Base-by-base conservation (phyloP, 768 basidiomycete genomes). In the Austroboletus eburneus region DNA sequence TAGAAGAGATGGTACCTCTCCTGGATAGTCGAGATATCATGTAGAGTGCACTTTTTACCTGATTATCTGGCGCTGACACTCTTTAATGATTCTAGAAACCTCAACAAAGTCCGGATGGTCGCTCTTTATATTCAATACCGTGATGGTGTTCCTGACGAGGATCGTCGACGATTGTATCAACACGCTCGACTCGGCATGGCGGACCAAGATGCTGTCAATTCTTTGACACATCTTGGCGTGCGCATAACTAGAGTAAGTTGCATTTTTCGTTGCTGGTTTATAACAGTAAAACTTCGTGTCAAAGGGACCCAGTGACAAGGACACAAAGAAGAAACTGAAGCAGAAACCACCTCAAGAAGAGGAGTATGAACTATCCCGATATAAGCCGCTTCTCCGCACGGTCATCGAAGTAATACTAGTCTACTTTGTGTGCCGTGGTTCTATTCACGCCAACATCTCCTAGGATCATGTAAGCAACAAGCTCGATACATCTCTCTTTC, bases 101-200 rank as follows among this genome's bases (percentile, higher is more conserved):
- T 74, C 41, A 93, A 92, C 68, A 99, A 99, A 76, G 91, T 97
- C 34, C 88, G 96, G 35, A 87, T 99, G 56, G 88, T 99, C 48
- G 91, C 95, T 16, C 74, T 98, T 23, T 99, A 98, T 63, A 90
- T 98, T 56, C 85, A 95, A 64, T 78, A 84, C 65, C 84, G 94
- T 23, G 96, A 98, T 57, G 96, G 96, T 32, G 95, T 98, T 17
- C 93, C 96, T n/a, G 94, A 97, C 43, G 96, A 98, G 62, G 96
- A 99, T 67, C 83, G 91, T 45, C 81, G 94, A 50, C 76, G 96
- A 47, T 67, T 99, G 47, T 98, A 93, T 65, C 93, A 98, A 61
- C 96, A 99, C 63, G 96, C 95, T 17, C 77, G 91, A 36, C 70
- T 99, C 34, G 80, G 82, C 5, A 67, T 94, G 46, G 75, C 89